Evolutionary conservation across 345 rosid genomes (phyloP), one percentile per base, ranked within the genome.

Genomic region (Acer saccharum): DNA sequence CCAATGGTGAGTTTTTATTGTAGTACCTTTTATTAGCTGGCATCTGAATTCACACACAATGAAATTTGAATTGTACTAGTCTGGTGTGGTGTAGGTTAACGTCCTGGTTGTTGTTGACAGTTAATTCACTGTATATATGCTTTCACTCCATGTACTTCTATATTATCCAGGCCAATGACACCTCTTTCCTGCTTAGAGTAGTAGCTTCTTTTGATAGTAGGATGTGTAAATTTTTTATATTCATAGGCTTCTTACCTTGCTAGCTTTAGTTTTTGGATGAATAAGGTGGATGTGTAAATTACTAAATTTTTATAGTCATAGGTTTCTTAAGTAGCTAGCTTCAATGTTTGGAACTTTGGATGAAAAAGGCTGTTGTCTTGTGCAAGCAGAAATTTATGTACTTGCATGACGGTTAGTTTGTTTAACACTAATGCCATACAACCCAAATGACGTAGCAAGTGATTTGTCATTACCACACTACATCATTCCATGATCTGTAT

Each of bases 1-100:
- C 92, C 18, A 89, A 87, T 58, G 91, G 89, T 88, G 77, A 46
- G 78, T 48, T 62, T 73, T 57, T 50, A 16, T 46, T 71, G 17
- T 7, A 32, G 6, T 3, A 3, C 35, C 32, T 65, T 60, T 13
- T 10, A 60, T 60, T 20, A 14, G 58, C n/a, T 54, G 16, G 3
- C 58, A 16, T 54, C 58, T 54, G n/a, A 54, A 16, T 54, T 16
- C 11, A 54, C 7, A 0, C 7, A 6, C 58, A 17, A 39, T 66
- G 3, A 50, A 23, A 23, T 17, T 29, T 12, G 32, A 69, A 54
- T 21, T 68, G 29, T 39, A 21, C 10, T 50, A 21, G 6, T 48
- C 3, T 43, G 44, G 50, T 65, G 20, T 27, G 35, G 32, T 32
- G 32, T 39, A 65, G 17, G 20, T 29, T 65, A 9, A 29, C 32